A percentile compares a stretch with the other conserved stretches of the same genome.
Conservation (phyloP, 768 basidiomycete species). For the Mycena pura region DNA sequence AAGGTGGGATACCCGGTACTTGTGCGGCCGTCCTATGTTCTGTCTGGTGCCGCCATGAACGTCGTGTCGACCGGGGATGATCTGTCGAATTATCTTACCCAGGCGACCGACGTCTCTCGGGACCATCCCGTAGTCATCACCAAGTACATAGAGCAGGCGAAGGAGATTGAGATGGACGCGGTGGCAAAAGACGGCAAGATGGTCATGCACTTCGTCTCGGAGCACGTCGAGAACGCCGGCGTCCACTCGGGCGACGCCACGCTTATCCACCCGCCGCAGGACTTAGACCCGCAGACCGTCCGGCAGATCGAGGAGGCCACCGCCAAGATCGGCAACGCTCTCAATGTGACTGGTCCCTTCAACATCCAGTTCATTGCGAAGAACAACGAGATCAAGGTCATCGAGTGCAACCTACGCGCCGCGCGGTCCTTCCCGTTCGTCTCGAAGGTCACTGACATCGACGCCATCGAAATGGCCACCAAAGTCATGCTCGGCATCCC, state of each 20-base stretch:
- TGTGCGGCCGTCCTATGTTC: slow-evolving; percentile 96
- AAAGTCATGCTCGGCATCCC: slow-evolving; percentile 96
- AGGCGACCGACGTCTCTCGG: slow-evolving; percentile 94
- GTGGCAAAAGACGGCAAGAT: slow-evolving; percentile 97
- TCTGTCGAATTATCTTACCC: slow-evolving; percentile 88
- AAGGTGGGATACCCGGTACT: slow-evolving; percentile 95
- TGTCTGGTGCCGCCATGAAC: slow-evolving; percentile 99
- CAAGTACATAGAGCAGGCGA: slow-evolving; percentile 99
- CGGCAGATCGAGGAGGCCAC: slow-evolving; percentile 97
- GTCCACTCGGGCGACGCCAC: slow-evolving; percentile 99
- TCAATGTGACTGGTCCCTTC: slow-evolving; percentile 98
- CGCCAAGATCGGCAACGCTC: slow-evolving; percentile 94
- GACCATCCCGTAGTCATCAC: slow-evolving; percentile 98
- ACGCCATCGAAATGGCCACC: slow-evolving; percentile 98
- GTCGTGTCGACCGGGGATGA: slow-evolving; percentile 95
- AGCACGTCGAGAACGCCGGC: slow-evolving; percentile 98
- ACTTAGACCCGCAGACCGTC: slow-evolving; percentile 96
- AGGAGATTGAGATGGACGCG: slow-evolving; percentile 99
- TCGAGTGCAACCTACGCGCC: slow-evolving; percentile 98
- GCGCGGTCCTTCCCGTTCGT: slow-evolving; percentile 99
- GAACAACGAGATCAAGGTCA: slow-evolving; percentile 99
- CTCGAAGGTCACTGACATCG: slow-evolving; percentile 96
- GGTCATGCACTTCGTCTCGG: slow-evolving; percentile 99
- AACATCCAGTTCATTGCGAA: slow-evolving; percentile 99
- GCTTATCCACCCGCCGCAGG: slow-evolving; percentile 96